Conservation (phyloP, 2,329 filamentous ascomycete genomes). For the Raffaelea albimanens region DNA sequence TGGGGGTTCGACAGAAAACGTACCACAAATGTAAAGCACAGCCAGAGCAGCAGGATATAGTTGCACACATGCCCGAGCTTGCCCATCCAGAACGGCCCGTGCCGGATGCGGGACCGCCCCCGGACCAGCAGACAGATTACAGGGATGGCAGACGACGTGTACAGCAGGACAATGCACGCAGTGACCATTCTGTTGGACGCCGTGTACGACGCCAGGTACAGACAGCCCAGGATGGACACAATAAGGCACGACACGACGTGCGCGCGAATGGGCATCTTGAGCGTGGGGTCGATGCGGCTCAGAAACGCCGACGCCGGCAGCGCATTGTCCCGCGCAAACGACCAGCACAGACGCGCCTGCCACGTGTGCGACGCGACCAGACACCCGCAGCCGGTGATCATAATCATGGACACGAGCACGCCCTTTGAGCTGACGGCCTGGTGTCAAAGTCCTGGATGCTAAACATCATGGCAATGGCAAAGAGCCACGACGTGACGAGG, state of each 20-base stretch:
- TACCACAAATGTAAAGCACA: background rate
- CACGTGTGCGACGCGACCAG: background rate
- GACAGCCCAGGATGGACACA: background rate
- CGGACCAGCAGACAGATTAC: background rate
- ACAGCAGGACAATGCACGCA: background rate
- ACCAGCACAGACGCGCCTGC: background rate
- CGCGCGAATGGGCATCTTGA: slow-evolving; percentile 26
- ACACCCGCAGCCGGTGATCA: background rate
- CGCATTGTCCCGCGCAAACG: background rate
- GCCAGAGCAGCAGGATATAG: background rate
- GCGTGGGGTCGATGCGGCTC: slow-evolving; percentile 14
- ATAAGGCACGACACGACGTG: background rate
- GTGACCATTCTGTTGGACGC: background rate
- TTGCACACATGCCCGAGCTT: background rate
- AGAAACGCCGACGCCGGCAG: background rate
- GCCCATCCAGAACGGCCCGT: background rate
- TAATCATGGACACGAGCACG: background rate
- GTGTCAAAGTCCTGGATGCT: background rate
- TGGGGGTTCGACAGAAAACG: background rate
- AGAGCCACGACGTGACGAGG: background rate
- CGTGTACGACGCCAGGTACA: slow-evolving; percentile 1
- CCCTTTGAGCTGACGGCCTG: background rate
- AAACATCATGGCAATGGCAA: background rate
- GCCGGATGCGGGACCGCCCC: background rate
- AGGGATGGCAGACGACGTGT: background rate